Evolutionary conservation across 2,329 filamentous ascomycete species (phyloP), one percentile per base, ranked within the genome.

Genomic region (Grosmannia clavigera): DNA sequence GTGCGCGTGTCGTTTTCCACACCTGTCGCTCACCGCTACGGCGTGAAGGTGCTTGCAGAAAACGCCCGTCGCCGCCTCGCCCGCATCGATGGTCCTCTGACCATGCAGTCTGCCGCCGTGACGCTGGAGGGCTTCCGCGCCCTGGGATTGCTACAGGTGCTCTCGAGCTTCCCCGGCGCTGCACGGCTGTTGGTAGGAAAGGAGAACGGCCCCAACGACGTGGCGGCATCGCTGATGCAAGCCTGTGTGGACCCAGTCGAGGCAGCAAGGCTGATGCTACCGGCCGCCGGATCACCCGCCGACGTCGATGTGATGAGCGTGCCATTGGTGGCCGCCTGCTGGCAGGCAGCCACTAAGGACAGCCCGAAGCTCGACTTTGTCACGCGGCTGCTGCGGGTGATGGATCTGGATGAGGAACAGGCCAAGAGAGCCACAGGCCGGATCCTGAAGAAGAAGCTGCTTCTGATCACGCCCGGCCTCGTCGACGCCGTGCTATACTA

Each of bases 261-360:
- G 5, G 58, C 29, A 3, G 58, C 55, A 9, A 48, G 55, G 11
- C 12, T 16, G 58, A 75, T 88, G 3, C 56, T 61, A 3, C 35
- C 14, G 29, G 35, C n/a, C 25, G 7, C 29, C 16, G 43, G 25
- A 19, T n/a, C 22, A 6, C 6, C 22, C 10, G 51, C 31, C 35
- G n/a, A 22, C 27, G 29, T 14, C 10, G 48, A 57, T 22, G 33
- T 58, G 16, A 25, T 25, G 5, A 12, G 7, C 9, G 50, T 63
- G 25, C 35, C 53, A 11, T 46, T 57, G 31, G 57, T 63, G 27
- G 35, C 43, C 3, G 46, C 52, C 5, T 31, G n/a, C 55, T 46
- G 55, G 53, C 52, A 54, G 29, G 3, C 27, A 7, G 33, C 59
- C 16, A 60, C 43, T 0, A 33, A n/a, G 16, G 43, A 56, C 25